Percentiles rank a stretch among this genome's conserved stretches.
Conservation (phyloP, 257 asterid species). For the Solanum clarkiae region DNA sequence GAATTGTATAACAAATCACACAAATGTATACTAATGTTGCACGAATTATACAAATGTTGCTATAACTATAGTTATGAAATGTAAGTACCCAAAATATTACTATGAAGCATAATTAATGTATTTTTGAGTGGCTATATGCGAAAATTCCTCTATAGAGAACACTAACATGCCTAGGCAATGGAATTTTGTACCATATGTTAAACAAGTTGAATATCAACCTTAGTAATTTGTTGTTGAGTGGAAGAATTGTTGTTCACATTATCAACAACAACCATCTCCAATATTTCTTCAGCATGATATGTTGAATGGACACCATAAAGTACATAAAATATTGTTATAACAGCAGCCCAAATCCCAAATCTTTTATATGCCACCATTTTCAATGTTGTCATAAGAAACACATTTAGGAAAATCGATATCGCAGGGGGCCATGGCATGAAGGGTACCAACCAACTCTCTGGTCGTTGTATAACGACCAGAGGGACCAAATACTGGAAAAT, state of each 20-base stretch:
- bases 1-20: too few species aligned
- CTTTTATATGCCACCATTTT: conserved; percentile 17
- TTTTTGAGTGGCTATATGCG: too few species aligned
- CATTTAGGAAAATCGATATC: conserved; percentile 24
- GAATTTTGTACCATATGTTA: background rate
- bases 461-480: background rate
- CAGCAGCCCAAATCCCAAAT: conserved; percentile 25
- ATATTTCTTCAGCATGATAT: conserved; percentile 17
- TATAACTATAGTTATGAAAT: too few species aligned
- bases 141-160: background rate
- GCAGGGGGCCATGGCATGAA: conserved; percentile 39
- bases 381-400: conserved; percentile 23
- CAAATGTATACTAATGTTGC: too few species aligned
- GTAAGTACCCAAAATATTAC: too few species aligned
- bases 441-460: conserved; percentile 20
- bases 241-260: background rate
- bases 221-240: background rate
- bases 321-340: conserved; percentile 17
- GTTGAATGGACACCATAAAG: conserved; percentile 34
- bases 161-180: background rate
- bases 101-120: too few species aligned
- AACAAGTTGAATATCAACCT: conserved; percentile 14
- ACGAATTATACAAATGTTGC: too few species aligned
- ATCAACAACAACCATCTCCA: background rate
- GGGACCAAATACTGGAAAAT: conserved; percentile 7